Evolutionary conservation across 129 eudicot genomes (phyloP), one percentile per base, ranked within the genome.

Genomic region (Flaveria robusta): DNA sequence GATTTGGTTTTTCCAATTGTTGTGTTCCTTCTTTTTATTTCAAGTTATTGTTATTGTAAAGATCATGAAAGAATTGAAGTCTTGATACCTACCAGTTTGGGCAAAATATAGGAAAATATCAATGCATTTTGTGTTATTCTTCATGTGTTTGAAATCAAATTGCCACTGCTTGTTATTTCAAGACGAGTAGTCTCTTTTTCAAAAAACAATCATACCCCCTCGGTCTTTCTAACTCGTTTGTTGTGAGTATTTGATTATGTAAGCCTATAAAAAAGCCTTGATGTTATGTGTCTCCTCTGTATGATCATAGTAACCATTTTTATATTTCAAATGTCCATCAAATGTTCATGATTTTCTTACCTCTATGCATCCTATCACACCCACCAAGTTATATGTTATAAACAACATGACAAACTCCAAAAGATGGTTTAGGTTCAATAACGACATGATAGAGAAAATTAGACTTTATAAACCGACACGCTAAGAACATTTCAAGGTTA

Each of bases 401-500:
- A 0, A 41, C 45, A 41, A 41, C 10, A 27, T 27, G 65, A 26
- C 66, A 24, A 26, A 24, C 39, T 60, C 66, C 66, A 24, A 60
- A 13, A 60, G 41, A 55, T 46, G 27, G 8, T 7, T 20, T 55
- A 39, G 47, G n/a, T 68, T 77, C 75, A 68, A 45, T 76, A 58
- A n/a, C 15, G 34, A 58, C 23, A 37, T 22, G 31, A 79, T 31
- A 71, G 23, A 47, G 64, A 4, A 72, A 72, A 8, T 20, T 26
- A 29, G 19, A 47, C 49, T 46, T 27, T 47, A 63, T 63, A 50
- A n/a, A 79, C 74, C 58, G 49, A 64, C 37, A 24, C 60, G 60
- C 74, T 16, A 63, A 70, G 27, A 4, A 55, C 58, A 74, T 85
- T 81, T 81, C 86, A 81, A 13, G 81, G 85, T 78, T 72, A 79